phyloP scores from a whole-genome alignment of 768 basidiomycete species.

The Naganishia friedmannii region DNA sequence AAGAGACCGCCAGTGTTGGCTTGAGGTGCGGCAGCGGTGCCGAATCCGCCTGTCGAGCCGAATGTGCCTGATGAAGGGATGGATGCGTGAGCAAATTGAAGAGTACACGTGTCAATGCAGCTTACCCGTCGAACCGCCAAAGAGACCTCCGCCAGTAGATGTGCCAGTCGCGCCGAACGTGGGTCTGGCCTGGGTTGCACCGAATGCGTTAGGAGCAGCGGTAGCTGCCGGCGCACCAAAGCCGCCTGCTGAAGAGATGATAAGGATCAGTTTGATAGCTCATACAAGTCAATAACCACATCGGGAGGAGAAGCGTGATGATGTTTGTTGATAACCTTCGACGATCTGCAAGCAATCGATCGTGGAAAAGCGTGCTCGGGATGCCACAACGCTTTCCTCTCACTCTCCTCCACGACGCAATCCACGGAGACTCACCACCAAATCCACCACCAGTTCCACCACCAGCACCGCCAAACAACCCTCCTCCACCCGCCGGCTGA shows the following conservation, averaged over 20 bases:
- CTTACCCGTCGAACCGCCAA: slow-evolving; percentile 32
- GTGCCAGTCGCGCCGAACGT: slow-evolving; percentile 32
- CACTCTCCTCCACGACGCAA: no score
- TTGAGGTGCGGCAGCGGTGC: slow-evolving; percentile 55
- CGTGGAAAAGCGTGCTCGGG: no score
- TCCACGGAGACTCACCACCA: slow-evolving; percentile 30
- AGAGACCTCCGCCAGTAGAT: slow-evolving; percentile 32
- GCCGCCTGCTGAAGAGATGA: slow-evolving; percentile 4
- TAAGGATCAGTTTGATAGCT: neutral
- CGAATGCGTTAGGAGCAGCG: slow-evolving; percentile 17
- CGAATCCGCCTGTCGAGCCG: slow-evolving; percentile 52
- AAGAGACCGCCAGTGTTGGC: slow-evolving; percentile 46
- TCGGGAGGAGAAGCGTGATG: neutral
- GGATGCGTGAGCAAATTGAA: neutral
- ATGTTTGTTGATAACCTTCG: neutral
- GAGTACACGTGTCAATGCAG: neutral
- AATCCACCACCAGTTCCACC: slow-evolving; percentile 39
- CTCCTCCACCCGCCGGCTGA: slow-evolving; percentile 10
- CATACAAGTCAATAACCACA: neutral
- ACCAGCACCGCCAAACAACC: slow-evolving; percentile 25
- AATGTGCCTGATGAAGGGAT: slow-evolving; percentile 34
- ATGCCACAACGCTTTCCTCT: neutral
- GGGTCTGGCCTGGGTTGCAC: slow-evolving; percentile 25
- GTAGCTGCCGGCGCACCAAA: slow-evolving; percentile 9
- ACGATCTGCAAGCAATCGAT: no score